These are phyloP conservation scores for Lodderomyces metapsilosis DNA, from an alignment of 1,139 yeast genomes.

Conservation along the genomic window DNA sequence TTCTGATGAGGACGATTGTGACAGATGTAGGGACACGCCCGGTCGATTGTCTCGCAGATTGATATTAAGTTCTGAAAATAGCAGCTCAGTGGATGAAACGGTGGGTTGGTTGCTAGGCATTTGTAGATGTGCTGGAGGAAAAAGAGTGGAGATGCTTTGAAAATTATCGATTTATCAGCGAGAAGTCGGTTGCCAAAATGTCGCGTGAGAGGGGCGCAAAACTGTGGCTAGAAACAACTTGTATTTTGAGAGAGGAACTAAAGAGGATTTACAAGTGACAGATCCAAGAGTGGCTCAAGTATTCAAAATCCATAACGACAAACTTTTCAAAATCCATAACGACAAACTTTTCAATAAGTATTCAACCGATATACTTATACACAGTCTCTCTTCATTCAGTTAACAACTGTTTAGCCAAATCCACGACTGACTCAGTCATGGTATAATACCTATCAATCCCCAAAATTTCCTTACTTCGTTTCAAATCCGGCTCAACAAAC, in stretches of 20 bases:
- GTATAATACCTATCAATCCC: conserved; percentile 21
- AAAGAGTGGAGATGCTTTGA: not conserved
- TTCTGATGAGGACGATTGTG: not conserved
- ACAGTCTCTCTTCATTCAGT: not conserved
- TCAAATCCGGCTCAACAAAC: conserved; percentile 19
- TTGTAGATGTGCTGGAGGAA: not conserved
- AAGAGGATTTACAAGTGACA: too few species aligned
- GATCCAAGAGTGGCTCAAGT: too few species aligned
- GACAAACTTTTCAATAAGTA: too few species aligned
- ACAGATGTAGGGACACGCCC: not conserved
- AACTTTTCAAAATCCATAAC: too few species aligned
- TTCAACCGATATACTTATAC: too few species aligned
- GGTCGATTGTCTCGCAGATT: conserved; percentile 1
- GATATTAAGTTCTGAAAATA: conserved; percentile 1
- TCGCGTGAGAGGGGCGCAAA: too few species aligned
- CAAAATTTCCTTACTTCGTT: conserved; percentile 25
- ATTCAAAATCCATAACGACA: too few species aligned
- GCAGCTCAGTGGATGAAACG: conserved; percentile 1
- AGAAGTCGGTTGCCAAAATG: not conserved
- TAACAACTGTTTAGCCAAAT: conserved; percentile 36
- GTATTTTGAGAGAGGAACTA: too few species aligned
- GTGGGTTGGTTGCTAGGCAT: conserved; percentile 1
- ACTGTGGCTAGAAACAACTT: too few species aligned
- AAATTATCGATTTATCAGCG: not conserved
- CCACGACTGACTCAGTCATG: conserved; percentile 33